Base-by-base conservation (phyloP, 345 rosid genomes). In the Orychophragmus violaceus region DNA sequence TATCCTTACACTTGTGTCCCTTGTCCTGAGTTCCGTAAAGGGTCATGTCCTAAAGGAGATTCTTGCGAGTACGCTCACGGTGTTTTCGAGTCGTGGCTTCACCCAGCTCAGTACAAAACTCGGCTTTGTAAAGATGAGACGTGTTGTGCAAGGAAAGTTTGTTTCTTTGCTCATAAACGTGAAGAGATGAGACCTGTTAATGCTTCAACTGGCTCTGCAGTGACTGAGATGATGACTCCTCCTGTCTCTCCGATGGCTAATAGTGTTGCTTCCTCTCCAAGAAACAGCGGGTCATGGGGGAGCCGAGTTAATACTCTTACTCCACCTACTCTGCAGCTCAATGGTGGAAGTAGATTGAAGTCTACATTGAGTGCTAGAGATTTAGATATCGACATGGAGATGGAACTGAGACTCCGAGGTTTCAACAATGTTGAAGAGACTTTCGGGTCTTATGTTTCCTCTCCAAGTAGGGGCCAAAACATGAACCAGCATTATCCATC, bases 21-120 rank as follows among this genome's bases (percentile, higher is more conserved):
- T 0, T 93, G 98, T 77, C 98, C 92, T 8, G 99, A 94, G 82
- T 94, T 94, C 32, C 92, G 97, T 48, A 94, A 88, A 77, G 97
- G 99, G 4, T 63, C 95, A 1, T 94, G 99, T 64, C 86, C 84
- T 0, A 94, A 90, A 78, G 96, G 79, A 12, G 99, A 94, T 82
- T 75, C 84, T 52, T 94, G 99, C 36, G 99, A 94, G 71, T 94
- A 88, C 32, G 99, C 97, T 0, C 99, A 94, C n/a, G 99, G 99
- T 11, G 93, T 94, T 23, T 94, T 90, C 45, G 99, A 94, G 84
- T 88, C 96, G 1, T 94, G 99, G 99, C 84, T 94, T 35, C 99
- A 94, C 78, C 99, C 99, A 9, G 91, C 99, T 0, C 99, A 94
- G 75, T 94, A 94, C 70, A 76, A 95, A 44, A 94, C 99, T 16